phyloP scores from a whole-genome alignment of 176 grass and related monocot species.

The Echinochloa phyllopogon region DNA sequence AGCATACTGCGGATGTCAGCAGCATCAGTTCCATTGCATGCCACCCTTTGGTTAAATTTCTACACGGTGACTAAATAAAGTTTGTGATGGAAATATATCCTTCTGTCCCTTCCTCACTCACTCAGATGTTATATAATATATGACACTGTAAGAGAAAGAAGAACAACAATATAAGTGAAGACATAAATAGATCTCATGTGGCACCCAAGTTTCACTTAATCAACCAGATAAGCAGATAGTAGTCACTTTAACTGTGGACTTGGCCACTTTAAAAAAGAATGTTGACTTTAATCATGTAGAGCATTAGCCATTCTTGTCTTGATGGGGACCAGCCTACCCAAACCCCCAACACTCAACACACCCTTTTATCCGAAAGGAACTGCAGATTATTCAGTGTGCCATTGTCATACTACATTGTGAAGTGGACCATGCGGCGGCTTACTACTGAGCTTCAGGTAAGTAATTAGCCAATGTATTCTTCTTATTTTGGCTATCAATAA shows the following conservation, averaged over 20 bases:
- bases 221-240: background rate
- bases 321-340: constrained; percentile 15
- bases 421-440: background rate
- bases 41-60: constrained; percentile 2
- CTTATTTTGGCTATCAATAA: background rate
- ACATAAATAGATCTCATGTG: background rate
- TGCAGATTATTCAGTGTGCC: background rate
- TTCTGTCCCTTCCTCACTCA: background rate
- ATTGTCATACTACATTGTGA: background rate
- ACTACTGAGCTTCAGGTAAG: background rate
- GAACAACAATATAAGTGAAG: constrained; percentile 6
- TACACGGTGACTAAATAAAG: background rate
- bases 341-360: background rate
- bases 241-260: background rate
- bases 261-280: constrained; percentile 12
- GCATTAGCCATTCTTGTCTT: constrained; percentile 12
- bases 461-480: background rate
- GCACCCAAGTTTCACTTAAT: constrained; percentile 16
- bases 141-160: background rate
- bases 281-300: constrained; percentile 40
- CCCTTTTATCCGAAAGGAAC: background rate
- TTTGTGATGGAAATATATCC: background rate
- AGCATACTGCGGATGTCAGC: background rate
- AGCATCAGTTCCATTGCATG: background rate
- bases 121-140: background rate